Evolutionary conservation across 371 early-diverging fungal genomes (phyloP).

Genomic region (Apophysomyces trapeziformis): DNA sequence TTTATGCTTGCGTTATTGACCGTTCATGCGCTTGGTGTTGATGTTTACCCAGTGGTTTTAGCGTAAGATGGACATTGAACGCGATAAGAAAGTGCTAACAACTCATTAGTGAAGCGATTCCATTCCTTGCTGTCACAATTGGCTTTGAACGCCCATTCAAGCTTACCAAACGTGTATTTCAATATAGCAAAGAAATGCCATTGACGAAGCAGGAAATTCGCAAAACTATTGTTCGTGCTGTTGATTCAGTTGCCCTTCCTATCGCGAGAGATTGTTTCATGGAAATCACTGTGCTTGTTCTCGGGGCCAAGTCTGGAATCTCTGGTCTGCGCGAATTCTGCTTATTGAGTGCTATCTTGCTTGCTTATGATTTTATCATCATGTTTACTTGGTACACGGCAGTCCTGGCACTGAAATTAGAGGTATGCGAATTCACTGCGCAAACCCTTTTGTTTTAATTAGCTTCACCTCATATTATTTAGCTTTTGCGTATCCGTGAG

Average conservation of each 20-base stretch:
- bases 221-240: slow-evolving; percentile 66
- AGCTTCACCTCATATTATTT: background rate
- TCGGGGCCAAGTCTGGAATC: slow-evolving; percentile 80
- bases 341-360: slow-evolving; percentile 72
- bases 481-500: slow-evolving; percentile 28
- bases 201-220: slow-evolving; percentile 51
- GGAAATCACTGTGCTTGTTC: slow-evolving; percentile 75
- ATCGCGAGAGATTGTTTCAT: slow-evolving; percentile 78
- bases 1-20: slow-evolving; percentile 73
- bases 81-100: too few relatives aligned
- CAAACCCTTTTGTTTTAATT: background rate
- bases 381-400: slow-evolving; percentile 86
- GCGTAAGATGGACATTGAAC: slow-evolving; percentile 30
- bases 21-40: slow-evolving; percentile 60
- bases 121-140: slow-evolving; percentile 87
- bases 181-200: slow-evolving; percentile 34
- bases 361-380: slow-evolving; percentile 78
- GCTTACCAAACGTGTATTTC: slow-evolving; percentile 78
- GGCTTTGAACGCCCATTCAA: slow-evolving; percentile 88
- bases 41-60: slow-evolving; percentile 67
- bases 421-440: slow-evolving; percentile 48
- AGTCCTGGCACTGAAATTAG: slow-evolving; percentile 84
- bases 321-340: slow-evolving; percentile 79
- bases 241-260: slow-evolving; percentile 62
- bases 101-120: slow-evolving; percentile 71